phyloP scores from a whole-genome alignment of 331 rosid genomes.

The Rhamnella rubrinervis region DNA sequence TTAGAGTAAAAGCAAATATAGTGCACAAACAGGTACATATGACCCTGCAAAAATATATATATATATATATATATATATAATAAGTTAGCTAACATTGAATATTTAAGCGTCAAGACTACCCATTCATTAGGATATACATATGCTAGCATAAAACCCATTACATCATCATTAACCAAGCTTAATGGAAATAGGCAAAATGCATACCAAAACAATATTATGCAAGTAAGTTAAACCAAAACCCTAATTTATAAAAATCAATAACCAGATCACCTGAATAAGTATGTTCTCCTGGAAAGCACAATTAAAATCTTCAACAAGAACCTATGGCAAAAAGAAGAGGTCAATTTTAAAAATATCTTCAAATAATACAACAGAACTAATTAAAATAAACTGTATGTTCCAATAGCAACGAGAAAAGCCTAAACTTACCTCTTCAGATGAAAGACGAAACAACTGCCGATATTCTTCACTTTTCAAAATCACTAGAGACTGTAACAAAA shows the following conservation, averaged over 20 bases:
- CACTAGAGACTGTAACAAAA: constrained; percentile 39
- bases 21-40: constrained; percentile 84
- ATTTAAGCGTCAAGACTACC: neutral
- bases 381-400: neutral
- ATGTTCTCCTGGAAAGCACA: constrained; percentile 96
- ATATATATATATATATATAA: constrained; percentile 18
- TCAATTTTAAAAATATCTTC: neutral
- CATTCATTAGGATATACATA: too few relatives aligned
- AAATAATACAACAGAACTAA: neutral
- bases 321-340: constrained; percentile 32
- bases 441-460: constrained; percentile 93
- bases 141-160: too few relatives aligned
- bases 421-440: constrained; percentile 63
- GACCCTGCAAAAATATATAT: constrained; percentile 65
- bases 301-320: constrained; percentile 90
- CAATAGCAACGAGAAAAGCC: neutral
- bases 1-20: constrained; percentile 90
- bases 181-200: neutral
- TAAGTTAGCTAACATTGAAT: constrained; percentile 25
- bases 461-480: constrained; percentile 84
- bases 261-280: constrained; percentile 74
- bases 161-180: too few relatives aligned
- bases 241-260: neutral
- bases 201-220: too few relatives aligned
- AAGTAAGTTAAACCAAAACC: too few relatives aligned